Conservation (phyloP, 306 rosid species). For the Fragaria vesca region DNA sequence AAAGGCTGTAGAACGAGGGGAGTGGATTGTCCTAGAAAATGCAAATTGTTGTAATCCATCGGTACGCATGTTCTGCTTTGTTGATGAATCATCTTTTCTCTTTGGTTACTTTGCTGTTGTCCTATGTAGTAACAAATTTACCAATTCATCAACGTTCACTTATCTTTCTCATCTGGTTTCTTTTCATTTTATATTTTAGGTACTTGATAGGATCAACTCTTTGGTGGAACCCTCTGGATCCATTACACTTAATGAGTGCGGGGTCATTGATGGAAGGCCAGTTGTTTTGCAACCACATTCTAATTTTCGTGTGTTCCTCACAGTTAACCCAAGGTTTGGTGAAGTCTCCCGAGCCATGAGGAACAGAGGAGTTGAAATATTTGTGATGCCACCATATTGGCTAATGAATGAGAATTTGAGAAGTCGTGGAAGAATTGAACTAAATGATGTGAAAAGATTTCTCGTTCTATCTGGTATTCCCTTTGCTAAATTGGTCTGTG, state of each 20-base stretch:
- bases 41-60: constrained; percentile 96
- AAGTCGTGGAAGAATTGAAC: constrained; percentile 36
- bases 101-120: not conserved
- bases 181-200: constrained; percentile 33
- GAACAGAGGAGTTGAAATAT: constrained; percentile 94
- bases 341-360: constrained; percentile 98
- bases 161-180: constrained; percentile 6
- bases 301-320: constrained; percentile 88
- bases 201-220: constrained; percentile 95
- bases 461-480: constrained; percentile 70
- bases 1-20: constrained; percentile 87
- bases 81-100: not conserved
- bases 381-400: constrained; percentile 81
- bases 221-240: constrained; percentile 88
- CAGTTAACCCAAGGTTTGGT: constrained; percentile 77
- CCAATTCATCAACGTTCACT: not conserved
- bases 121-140: not conserved
- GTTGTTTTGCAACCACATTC: constrained; percentile 73
- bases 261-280: constrained; percentile 78
- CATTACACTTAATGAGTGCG: constrained; percentile 82
- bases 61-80: constrained; percentile 40
- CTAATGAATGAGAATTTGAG: constrained; percentile 41
- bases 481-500: constrained; percentile 48
- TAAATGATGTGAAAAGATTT: constrained; percentile 64
- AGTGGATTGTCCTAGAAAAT: constrained; percentile 91